These are phyloP conservation scores for Aphanomyces astaci DNA, from an alignment of 352 stramenopile species.

Conservation along the genomic window DNA sequence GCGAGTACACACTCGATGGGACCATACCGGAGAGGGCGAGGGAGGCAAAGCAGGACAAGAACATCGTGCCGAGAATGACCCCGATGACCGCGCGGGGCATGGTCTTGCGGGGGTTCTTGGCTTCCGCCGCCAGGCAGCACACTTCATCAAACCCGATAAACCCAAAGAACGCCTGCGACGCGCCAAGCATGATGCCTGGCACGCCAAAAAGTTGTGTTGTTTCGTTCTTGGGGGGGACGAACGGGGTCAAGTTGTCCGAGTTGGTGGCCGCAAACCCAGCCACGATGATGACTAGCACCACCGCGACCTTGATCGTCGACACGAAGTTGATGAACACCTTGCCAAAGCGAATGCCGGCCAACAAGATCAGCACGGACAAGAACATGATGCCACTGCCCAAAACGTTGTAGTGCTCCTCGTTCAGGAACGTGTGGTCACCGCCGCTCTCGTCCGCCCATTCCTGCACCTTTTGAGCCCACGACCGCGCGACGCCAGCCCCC, in stretches of 20 bases:
- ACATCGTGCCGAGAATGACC: conserved; percentile 42
- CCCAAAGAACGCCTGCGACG: conserved; percentile 73
- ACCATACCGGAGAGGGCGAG: conserved; percentile 65
- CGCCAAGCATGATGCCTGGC: conserved; percentile 42
- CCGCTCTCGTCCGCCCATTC: conserved; percentile 39
- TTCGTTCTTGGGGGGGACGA: conserved; percentile 43
- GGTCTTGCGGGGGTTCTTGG: conserved; percentile 37
- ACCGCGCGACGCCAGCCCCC: conserved; percentile 84
- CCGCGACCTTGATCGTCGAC: conserved; percentile 61
- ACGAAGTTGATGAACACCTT: conserved; percentile 88
- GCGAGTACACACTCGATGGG: conserved; percentile 27
- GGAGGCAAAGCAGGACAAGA: conserved; percentile 31
- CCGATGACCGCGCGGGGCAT: conserved; percentile 52
- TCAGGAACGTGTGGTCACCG: conserved; percentile 45
- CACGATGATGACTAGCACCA: conserved; percentile 91
- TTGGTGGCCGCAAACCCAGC: conserved; percentile 80
- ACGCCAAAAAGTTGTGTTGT: conserved; percentile 21
- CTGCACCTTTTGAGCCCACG: conserved; percentile 88
- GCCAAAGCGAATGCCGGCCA: conserved; percentile 79
- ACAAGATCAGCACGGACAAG: conserved; percentile 56
- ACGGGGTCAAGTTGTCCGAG: conserved; percentile 71
- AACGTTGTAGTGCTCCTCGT: conserved; percentile 52
- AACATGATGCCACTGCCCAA: conserved; percentile 63
- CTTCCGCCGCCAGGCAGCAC: conserved; percentile 46
- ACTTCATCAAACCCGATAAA: conserved; percentile 82